Conservation (phyloP, 305 asterid genomes). For the Solanum hybrid region DNA sequence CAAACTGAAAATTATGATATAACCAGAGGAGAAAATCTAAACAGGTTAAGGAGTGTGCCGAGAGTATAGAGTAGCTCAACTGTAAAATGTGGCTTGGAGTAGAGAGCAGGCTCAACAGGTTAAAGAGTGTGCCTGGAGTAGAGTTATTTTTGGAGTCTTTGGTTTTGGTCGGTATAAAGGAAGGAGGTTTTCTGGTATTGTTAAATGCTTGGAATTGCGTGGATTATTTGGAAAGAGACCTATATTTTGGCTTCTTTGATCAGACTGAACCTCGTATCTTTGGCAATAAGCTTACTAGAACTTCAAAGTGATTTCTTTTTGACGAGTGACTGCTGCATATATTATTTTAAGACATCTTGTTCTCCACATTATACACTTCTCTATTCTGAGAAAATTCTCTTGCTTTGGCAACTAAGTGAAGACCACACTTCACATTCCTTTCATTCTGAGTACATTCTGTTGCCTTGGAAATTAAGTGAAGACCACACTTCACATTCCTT, state of each 20-base stretch:
- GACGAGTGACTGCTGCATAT: neutral
- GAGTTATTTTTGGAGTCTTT: neutral
- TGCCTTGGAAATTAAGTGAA: neutral
- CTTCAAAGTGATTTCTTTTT: neutral
- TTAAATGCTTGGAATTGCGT: neutral
- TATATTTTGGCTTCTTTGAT: neutral
- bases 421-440: neutral
- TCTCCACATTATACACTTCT: neutral
- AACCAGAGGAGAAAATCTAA: neutral
- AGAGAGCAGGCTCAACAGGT: neutral
- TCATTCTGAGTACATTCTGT: neutral
- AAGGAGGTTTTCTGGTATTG: neutral
- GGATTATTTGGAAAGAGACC: neutral
- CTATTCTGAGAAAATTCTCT: neutral
- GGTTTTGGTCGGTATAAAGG: neutral
- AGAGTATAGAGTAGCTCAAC: neutral
- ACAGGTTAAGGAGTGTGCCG: neutral
- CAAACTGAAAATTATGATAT: neutral
- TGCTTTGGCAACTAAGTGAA: neutral
- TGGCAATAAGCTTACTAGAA: neutral
- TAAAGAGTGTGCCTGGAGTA: neutral
- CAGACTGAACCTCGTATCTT: neutral
- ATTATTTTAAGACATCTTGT: neutral
- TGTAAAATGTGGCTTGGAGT: neutral
- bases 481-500: neutral